phyloP scores from a whole-genome alignment of 495 filamentous ascomycete species.

The Podospora bellae-mahoneyi region DNA sequence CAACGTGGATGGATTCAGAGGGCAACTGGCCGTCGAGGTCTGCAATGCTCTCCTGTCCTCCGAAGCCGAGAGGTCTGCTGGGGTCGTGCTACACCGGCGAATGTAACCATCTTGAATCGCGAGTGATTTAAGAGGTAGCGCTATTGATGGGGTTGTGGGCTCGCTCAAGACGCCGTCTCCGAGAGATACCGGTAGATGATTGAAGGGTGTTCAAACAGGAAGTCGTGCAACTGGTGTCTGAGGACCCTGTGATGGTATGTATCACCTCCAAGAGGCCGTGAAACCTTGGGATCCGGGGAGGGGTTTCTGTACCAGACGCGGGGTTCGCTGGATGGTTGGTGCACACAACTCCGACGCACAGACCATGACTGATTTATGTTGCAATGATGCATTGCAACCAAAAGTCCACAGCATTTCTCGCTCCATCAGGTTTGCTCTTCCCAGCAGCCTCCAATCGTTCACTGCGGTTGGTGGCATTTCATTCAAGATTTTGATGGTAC shows the following conservation, averaged over 20 bases:
- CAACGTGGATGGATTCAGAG: neutral
- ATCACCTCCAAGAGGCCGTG: neutral
- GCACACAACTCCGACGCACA: neutral
- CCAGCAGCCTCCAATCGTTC: neutral
- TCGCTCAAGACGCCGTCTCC: neutral
- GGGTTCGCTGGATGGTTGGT: neutral
- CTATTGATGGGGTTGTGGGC: constrained; percentile 1
- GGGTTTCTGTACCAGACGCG: neutral
- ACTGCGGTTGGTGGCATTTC: neutral
- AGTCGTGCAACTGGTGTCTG: neutral
- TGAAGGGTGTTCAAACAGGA: neutral
- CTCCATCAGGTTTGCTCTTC: neutral
- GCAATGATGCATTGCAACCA: constrained; percentile 2
- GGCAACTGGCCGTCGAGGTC: neutral
- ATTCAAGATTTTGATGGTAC: constrained; percentile 1
- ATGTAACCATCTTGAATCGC: constrained; percentile 3
- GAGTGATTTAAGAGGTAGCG: neutral
- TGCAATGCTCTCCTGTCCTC: neutral
- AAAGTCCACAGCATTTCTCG: neutral
- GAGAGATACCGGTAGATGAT: neutral
- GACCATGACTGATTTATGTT: neutral
- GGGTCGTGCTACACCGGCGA: neutral
- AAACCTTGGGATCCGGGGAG: neutral
- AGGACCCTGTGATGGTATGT: neutral
- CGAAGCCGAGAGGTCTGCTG: neutral